These are phyloP conservation scores for Lecanosticta acicola DNA, from an alignment of 2,329 filamentous ascomycete genomes.

Conservation along the genomic window DNA sequence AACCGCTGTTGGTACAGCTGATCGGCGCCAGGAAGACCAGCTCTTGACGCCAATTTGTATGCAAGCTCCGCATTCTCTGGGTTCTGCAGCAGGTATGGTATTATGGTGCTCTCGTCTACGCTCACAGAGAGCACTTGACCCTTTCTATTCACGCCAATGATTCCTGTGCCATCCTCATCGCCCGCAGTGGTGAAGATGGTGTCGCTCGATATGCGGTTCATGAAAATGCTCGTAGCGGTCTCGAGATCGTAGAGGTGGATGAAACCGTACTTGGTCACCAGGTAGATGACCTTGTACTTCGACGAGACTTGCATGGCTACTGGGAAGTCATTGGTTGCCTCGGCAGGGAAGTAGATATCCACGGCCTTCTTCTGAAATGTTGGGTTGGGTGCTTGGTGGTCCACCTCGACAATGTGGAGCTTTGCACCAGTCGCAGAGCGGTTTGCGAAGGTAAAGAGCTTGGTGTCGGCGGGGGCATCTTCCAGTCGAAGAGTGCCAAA, in stretches of 20 bases:
- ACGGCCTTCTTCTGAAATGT: constrained; percentile 92
- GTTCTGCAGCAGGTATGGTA: constrained; percentile 93
- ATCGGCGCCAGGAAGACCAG: constrained; percentile 88
- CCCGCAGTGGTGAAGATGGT: constrained; percentile 93
- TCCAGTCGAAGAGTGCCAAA: constrained; percentile 88
- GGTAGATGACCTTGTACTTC: constrained; percentile 93
- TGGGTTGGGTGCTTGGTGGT: constrained; percentile 84
- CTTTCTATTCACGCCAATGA: constrained; percentile 94
- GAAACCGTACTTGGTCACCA: constrained; percentile 98
- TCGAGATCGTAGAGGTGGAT: constrained; percentile 98
- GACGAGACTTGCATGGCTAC: constrained; percentile 95
- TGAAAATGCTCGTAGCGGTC: constrained; percentile 91
- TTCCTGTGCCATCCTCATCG: constrained; percentile 77
- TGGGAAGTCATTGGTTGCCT: constrained; percentile 94
- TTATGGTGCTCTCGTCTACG: constrained; percentile 84
- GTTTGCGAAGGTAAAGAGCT: constrained; percentile 94
- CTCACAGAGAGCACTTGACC: constrained; percentile 93
- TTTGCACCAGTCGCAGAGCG: constrained; percentile 85
- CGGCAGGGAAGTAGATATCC: constrained; percentile 93
- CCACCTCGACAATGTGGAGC: constrained; percentile 95
- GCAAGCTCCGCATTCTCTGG: constrained; percentile 89
- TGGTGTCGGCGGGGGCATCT: constrained; percentile 82
- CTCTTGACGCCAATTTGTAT: constrained; percentile 92
- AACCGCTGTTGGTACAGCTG: constrained; percentile 90
- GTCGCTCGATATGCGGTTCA: constrained; percentile 99